A percentile compares a stretch with the other conserved stretches of the same genome.
Conservation (phyloP, 2,329 filamentous ascomycete species). For the Pseudovirgaria hyperparasitica region DNA sequence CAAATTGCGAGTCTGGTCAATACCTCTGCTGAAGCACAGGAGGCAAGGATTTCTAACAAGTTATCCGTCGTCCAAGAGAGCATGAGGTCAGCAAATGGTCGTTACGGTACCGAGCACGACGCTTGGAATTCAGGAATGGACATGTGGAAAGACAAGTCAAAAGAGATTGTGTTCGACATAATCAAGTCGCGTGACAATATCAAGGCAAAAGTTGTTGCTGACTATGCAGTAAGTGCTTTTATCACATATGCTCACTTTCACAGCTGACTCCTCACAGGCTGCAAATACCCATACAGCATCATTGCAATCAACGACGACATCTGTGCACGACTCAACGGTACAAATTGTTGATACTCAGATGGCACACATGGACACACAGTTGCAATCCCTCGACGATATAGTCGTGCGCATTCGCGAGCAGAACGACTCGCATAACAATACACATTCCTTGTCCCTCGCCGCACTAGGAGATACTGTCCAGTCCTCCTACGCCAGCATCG, state of each 20-base stretch:
- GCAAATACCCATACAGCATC: slow-evolving; percentile 71
- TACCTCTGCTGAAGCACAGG: slow-evolving; percentile 60
- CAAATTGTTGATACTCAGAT: slow-evolving; percentile 84
- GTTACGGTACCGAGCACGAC: slow-evolving; percentile 51
- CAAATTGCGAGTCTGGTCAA: slow-evolving; percentile 72
- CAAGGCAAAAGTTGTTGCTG: slow-evolving; percentile 71
- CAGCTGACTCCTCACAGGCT: slow-evolving; percentile 38
- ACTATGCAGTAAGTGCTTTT: slow-evolving; percentile 57
- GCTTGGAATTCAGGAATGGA: slow-evolving; percentile 62
- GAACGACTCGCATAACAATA: slow-evolving; percentile 64
- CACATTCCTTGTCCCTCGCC: slow-evolving; percentile 54
- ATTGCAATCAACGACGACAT: slow-evolving; percentile 71
- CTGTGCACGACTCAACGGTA: slow-evolving; percentile 82
- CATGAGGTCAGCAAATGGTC: slow-evolving; percentile 50
- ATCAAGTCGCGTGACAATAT: slow-evolving; percentile 62
- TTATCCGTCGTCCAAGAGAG: slow-evolving; percentile 51
- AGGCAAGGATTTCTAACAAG: slow-evolving; percentile 53
- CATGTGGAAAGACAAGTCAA: slow-evolving; percentile 57
- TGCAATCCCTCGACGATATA: slow-evolving; percentile 82
- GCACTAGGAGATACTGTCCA: slow-evolving; percentile 56
- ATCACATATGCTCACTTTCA: slow-evolving; percentile 11
- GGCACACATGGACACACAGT: slow-evolving; percentile 73
- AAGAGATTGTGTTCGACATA: slow-evolving; percentile 56
- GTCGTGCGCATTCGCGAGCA: slow-evolving; percentile 69
- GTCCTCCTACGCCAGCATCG: slow-evolving; percentile 59